Evolutionary conservation across 2,329 filamentous ascomycete species (phyloP), one percentile per base, ranked within the genome.

Genomic region (Xylariaceae sp.): DNA sequence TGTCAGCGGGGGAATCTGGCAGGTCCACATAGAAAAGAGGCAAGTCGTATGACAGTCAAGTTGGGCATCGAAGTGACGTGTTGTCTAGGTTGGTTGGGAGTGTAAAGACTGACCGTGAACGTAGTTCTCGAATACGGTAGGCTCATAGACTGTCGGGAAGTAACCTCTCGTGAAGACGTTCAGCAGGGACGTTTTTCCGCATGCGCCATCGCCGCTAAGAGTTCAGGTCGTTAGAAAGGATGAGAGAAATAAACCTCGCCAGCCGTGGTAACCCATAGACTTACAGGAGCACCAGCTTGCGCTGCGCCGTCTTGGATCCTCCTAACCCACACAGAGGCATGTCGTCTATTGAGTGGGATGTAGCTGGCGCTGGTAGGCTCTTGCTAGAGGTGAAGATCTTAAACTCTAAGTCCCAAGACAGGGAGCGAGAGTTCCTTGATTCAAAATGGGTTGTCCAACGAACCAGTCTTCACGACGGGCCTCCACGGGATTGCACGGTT

Each of bases 111-210:
- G 75, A 94, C 87, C 88, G 63, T 98, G 90, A 48, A 98, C 90
- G 66, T 97, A 98, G 68, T 98, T 98, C 65, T 98, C 90, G 66
- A 96, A 96, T 50, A 96, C 90, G 24, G 90, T 98, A 38, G 92
- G 92, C 67, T 97, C 89, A 70, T 97, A 97, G 59, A 97, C 90
- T 41, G 90, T 96, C 36, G 90, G 90, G 65, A 98, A 98, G 66
- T 96, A 94, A 85, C 90, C 90, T 84, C 90, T 81, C 53, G 92
- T 98, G 69, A 98, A 98, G 63, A 98, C 92, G 63, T 98, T 98
- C 56, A 98, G 70, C 59, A 97, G 68, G 50, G 89, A 96, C 39
- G 92, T 98, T 75, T 98, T 98, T 61, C 90, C 90, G 66, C 85
- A 94, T 54, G 90, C 90, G 74, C 90, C 90, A 63, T 97, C 90